These are phyloP conservation scores for Chalciporus chontae DNA, from an alignment of 768 basidiomycete species.

Conservation along the genomic window DNA sequence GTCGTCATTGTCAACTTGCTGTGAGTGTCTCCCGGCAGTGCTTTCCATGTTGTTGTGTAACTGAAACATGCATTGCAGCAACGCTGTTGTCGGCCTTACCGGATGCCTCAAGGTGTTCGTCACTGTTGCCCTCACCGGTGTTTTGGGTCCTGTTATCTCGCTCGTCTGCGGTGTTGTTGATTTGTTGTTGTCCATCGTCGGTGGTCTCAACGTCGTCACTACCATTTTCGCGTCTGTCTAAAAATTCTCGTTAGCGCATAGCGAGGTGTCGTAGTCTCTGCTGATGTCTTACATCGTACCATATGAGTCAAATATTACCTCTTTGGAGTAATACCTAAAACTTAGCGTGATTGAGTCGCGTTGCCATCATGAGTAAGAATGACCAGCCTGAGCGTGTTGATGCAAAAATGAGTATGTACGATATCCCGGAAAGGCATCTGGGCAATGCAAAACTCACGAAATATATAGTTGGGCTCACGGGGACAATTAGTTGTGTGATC, in stretches of 20 bases:
- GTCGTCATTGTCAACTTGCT: not conserved
- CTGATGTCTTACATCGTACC: not conserved
- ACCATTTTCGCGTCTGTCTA: not conserved
- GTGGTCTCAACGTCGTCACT: not conserved
- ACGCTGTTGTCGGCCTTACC: not conserved
- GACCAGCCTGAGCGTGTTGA: no score
- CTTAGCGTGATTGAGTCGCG: no score
- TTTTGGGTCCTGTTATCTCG: not conserved
- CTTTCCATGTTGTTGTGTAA: no score
- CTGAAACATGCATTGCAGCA: not conserved
- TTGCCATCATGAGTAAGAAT: no score
- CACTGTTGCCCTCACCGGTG: not conserved
- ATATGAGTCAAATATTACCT: not conserved
- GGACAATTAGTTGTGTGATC: no score
- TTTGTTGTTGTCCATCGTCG: not conserved
- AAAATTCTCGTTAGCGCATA: constrained; percentile 1
- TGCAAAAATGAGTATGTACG: no score
- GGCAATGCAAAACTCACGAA: no score
- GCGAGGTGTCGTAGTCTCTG: not conserved
- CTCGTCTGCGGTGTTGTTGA: not conserved
- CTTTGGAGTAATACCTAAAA: not conserved
- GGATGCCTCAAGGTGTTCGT: constrained; percentile 5
- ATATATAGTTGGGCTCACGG: no score
- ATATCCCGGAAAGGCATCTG: no score
- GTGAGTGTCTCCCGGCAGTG: not conserved